Conservation (phyloP, 495 filamentous ascomycete species). For the Xylaria sp. region DNA sequence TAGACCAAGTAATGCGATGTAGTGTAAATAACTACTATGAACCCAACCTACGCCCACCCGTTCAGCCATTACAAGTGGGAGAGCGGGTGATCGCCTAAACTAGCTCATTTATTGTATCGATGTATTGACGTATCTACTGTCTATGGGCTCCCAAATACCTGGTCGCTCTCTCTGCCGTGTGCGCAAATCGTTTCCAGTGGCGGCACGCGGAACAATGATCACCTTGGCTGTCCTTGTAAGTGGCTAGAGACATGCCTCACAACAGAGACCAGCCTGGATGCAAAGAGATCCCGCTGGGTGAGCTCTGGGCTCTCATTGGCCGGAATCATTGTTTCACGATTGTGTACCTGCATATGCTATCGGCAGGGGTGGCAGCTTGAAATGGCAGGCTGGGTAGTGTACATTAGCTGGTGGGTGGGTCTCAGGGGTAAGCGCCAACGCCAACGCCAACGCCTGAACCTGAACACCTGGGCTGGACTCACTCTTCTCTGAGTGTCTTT, state of each 20-base stretch:
- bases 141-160: background rate
- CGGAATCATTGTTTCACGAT: slow-evolving; percentile 38
- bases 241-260: background rate
- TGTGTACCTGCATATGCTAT: slow-evolving; percentile 42
- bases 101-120: background rate
- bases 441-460: too few relatives aligned
- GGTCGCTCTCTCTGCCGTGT: slow-evolving; percentile 2
- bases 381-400: slow-evolving; percentile 7
- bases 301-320: slow-evolving; percentile 3
- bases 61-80: background rate
- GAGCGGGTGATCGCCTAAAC: slow-evolving; percentile 19
- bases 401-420: slow-evolving; percentile 36
- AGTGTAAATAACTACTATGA: background rate
- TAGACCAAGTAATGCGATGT: slow-evolving; percentile 3
- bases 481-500: slow-evolving; percentile 28
- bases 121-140: background rate
- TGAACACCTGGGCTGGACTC: slow-evolving; percentile 26
- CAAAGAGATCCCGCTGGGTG: background rate
- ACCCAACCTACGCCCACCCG: background rate
- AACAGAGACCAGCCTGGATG: background rate
- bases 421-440: slow-evolving; percentile 32
- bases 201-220: slow-evolving; percentile 17
- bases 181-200: slow-evolving; percentile 14
- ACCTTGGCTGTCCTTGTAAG: background rate
- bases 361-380: slow-evolving; percentile 31